Evolutionary conservation across 192 early-diverging fungal species (phyloP).

Genomic region (Thamnidium elegans): DNA sequence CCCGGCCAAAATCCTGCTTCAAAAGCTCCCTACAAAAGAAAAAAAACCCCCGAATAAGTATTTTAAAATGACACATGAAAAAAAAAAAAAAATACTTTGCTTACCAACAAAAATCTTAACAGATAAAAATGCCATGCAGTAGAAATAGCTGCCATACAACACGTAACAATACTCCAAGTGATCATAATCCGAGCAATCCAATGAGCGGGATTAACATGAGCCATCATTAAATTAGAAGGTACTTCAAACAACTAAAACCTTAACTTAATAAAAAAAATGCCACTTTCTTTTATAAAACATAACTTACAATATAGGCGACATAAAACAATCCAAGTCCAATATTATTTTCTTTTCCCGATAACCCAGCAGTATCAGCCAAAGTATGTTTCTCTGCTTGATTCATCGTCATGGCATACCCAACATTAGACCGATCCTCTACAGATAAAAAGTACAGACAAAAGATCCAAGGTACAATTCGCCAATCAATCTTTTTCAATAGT

Average conservation of each 20-base stretch:
- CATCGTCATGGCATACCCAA: slow-evolving; percentile 37
- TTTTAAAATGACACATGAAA: no score
- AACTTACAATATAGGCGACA: slow-evolving; percentile 36
- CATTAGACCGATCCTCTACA: slow-evolving; percentile 35
- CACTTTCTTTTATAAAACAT: no score
- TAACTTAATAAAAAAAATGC: no score
- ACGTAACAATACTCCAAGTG: slow-evolving; percentile 36
- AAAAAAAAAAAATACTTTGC: neutral
- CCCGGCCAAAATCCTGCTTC: slow-evolving; percentile 40
- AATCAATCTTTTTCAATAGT: slow-evolving; percentile 31
- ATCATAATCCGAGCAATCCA: slow-evolving; percentile 40
- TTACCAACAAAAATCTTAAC: slow-evolving; percentile 30
- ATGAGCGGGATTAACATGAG: slow-evolving; percentile 28
- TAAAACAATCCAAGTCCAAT: slow-evolving; percentile 36
- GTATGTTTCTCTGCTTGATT: slow-evolving; percentile 30
- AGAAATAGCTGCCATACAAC: slow-evolving; percentile 37
- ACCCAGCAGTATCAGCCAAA: slow-evolving; percentile 17
- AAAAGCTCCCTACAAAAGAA: slow-evolving; percentile 20
- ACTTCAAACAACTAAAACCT: slow-evolving; percentile 32
- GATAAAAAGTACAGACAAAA: slow-evolving; percentile 32
- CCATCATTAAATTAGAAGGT: slow-evolving; percentile 35
- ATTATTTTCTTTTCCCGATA: slow-evolving; percentile 25
- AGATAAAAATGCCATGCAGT: slow-evolving; percentile 39
- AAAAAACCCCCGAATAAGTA: neutral
- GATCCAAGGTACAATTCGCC: slow-evolving; percentile 37